phyloP scores from a whole-genome alignment of 2,329 filamentous ascomycete species.

The Catunica adiposa region DNA sequence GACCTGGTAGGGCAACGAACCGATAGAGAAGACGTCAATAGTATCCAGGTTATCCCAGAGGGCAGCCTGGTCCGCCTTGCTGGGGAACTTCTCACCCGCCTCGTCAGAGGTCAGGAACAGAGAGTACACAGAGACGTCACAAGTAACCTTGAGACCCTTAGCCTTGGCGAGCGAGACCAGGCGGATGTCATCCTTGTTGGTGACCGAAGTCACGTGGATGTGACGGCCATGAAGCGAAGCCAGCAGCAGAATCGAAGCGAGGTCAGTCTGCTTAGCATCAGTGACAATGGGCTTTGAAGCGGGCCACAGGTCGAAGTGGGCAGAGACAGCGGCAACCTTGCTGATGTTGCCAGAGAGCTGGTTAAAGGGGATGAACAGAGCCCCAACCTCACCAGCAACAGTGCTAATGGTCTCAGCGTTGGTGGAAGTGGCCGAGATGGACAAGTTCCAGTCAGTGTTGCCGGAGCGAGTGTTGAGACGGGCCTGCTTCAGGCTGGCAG shows the following conservation, averaged over 20 bases:
- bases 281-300: constrained; percentile 64
- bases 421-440: constrained; percentile 53
- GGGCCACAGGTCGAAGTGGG: constrained; percentile 66
- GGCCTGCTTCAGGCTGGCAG: constrained; percentile 51
- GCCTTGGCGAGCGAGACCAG: constrained; percentile 63
- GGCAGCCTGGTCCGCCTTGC: constrained; percentile 49
- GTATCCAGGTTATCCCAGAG: constrained; percentile 57
- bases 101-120: constrained; percentile 59
- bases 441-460: constrained; percentile 66
- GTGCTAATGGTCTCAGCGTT: constrained; percentile 62
- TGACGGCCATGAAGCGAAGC: constrained; percentile 64
- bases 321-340: constrained; percentile 64
- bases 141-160: constrained; percentile 69
- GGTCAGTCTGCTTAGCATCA: constrained; percentile 63
- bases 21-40: constrained; percentile 67
- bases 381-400: constrained; percentile 57
- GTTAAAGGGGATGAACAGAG: constrained; percentile 71
- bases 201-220: constrained; percentile 65
- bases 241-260: constrained; percentile 63
- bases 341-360: constrained; percentile 67
- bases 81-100: constrained; percentile 49
- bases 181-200: constrained; percentile 64
- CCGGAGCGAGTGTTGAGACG: constrained; percentile 53
- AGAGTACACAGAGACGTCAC: constrained; percentile 66
- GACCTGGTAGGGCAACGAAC: constrained; percentile 62